Evolutionary conservation across 768 basidiomycete genomes (phyloP).

Genomic region (Scleroderma citrinum): DNA sequence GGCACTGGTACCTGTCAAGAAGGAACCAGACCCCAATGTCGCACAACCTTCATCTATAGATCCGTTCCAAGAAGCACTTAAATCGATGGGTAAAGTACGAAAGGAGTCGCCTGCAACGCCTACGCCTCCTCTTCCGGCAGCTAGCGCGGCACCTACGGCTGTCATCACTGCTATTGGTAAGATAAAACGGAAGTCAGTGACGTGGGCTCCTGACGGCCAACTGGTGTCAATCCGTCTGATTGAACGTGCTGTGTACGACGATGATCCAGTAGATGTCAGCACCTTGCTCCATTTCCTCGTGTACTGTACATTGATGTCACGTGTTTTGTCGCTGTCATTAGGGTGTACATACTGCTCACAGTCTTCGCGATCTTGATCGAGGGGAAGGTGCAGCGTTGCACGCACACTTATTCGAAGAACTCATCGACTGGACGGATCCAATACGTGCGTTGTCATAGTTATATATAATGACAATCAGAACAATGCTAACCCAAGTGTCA

Average conservation of each 20-base stretch:
- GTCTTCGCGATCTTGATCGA: conserved; percentile 79
- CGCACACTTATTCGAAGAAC: conserved; percentile 78
- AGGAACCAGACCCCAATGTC: conserved; percentile 50
- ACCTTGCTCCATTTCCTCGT: conserved; percentile 35
- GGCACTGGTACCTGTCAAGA: conserved; percentile 47
- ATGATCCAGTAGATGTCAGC: conserved; percentile 85
- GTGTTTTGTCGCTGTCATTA: conserved; percentile 38
- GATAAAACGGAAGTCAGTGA: conserved; percentile 72
- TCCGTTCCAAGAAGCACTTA: conserved; percentile 79
- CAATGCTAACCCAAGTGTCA: conserved; percentile 14
- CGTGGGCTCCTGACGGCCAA: conserved; percentile 69
- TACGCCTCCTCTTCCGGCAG: conserved; percentile 44
- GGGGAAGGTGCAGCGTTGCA: conserved; percentile 84
- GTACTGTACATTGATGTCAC: conserved; percentile 49
- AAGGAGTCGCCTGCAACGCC: conserved; percentile 57
- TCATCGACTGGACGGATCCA: conserved; percentile 82
- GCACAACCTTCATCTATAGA: conserved; percentile 74
- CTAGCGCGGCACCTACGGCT: conserved; percentile 30
- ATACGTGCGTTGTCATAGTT: conserved; percentile 49
- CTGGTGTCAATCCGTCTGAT: conserved; percentile 75
- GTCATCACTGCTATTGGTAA: conserved; percentile 34
- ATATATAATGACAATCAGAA: conserved; percentile 11
- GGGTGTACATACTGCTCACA: conserved; percentile 68
- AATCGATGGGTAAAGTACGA: conserved; percentile 60
- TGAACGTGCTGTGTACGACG: conserved; percentile 84